Percentiles rank a stretch among this genome's conserved stretches.
phyloP scores from a whole-genome alignment of 441 rosid genomes.

The Brassica balearica region DNA sequence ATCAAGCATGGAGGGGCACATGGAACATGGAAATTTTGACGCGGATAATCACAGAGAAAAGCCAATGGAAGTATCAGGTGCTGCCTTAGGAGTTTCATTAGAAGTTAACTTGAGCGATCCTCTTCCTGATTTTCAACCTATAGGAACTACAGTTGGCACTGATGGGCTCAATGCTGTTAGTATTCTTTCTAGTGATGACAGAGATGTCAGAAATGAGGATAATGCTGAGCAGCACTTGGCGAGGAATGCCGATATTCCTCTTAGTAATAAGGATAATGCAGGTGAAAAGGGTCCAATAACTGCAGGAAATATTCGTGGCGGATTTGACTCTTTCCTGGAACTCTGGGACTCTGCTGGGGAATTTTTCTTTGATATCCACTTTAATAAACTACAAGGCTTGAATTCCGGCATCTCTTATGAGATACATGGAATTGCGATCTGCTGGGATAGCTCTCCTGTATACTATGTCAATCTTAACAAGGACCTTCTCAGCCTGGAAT shows the following conservation, averaged over 20 bases:
- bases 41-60: slow-evolving; percentile 48
- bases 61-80: slow-evolving; percentile 45
- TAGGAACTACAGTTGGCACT: slow-evolving; percentile 42
- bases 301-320: slow-evolving; percentile 72
- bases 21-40: slow-evolving; percentile 46
- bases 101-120: slow-evolving; percentile 45
- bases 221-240: slow-evolving; percentile 41
- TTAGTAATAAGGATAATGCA: slow-evolving; percentile 48
- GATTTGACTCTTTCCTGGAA: slow-evolving; percentile 91
- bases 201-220: slow-evolving; percentile 29
- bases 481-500: slow-evolving; percentile 64
- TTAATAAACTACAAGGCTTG: slow-evolving; percentile 59
- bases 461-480: slow-evolving; percentile 84
- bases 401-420: slow-evolving; percentile 63
- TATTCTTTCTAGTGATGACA: slow-evolving; percentile 42
- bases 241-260: slow-evolving; percentile 35
- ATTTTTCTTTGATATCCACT: slow-evolving; percentile 92
- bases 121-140: slow-evolving; percentile 44
- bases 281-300: slow-evolving; percentile 78
- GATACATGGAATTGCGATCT: slow-evolving; percentile 89
- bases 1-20: slow-evolving; percentile 45
- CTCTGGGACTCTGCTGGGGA: slow-evolving; percentile 71
- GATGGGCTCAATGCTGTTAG: slow-evolving; percentile 32
- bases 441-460: slow-evolving; percentile 91
- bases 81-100: slow-evolving; percentile 49